Conservation (phyloP, 2,329 filamentous ascomycete species). For the Mollisia scopiformis region DNA sequence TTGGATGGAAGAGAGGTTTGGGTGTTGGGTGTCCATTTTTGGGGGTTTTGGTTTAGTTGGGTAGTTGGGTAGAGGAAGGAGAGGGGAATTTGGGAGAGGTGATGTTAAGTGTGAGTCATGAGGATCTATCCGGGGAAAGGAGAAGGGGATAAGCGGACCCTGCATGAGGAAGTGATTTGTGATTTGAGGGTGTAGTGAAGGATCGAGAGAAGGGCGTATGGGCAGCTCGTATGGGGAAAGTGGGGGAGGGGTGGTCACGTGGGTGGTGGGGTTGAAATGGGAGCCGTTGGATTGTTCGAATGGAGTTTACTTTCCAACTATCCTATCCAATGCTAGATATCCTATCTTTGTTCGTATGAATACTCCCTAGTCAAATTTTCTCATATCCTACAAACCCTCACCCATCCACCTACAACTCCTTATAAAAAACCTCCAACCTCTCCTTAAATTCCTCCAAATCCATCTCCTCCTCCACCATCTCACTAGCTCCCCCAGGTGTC, state of each 20-base stretch:
- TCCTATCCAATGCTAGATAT: background rate
- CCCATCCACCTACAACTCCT: conserved; percentile 20
- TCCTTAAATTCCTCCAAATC: conserved; percentile 62
- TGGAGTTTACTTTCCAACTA: background rate
- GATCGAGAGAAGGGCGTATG: background rate
- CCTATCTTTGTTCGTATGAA: background rate
- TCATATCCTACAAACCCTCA: background rate
- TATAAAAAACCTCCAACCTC: conserved; percentile 27
- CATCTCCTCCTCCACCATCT: conserved; percentile 51
- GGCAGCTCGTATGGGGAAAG: background rate
- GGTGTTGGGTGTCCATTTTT: background rate
- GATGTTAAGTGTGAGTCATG: no score
- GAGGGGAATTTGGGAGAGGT: no score
- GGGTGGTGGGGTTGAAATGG: background rate
- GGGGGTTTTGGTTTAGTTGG: no score
- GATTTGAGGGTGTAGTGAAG: background rate
- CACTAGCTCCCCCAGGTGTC: conserved; percentile 39
- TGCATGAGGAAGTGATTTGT: no score
- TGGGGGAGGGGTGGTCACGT: background rate
- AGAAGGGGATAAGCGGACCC: no score
- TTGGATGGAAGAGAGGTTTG: background rate
- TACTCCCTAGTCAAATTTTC: background rate
- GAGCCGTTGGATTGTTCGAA: background rate
- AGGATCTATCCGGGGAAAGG: no score
- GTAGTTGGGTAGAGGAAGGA: no score